These are phyloP conservation scores for Staphylotrichum longicolle DNA, from an alignment of 495 filamentous ascomycete genomes.

Conservation along the genomic window DNA sequence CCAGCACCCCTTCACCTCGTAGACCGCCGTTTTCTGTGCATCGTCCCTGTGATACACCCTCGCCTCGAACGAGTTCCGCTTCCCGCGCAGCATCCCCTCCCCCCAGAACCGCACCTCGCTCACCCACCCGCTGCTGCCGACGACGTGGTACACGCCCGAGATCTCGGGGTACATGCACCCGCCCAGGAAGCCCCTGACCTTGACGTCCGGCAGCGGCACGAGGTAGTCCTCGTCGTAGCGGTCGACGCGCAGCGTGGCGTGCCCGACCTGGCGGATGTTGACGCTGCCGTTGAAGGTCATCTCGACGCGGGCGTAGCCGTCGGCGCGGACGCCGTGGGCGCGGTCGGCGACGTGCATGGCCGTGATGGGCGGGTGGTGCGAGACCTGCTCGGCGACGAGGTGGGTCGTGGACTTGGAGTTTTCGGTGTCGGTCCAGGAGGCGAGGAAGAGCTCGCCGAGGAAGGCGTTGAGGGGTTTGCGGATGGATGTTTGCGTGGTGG, in stretches of 20 bases:
- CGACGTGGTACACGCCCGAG: slow-evolving; percentile 38
- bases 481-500: slow-evolving; percentile 22
- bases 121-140: slow-evolving; percentile 37
- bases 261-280: slow-evolving; percentile 78
- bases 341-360: slow-evolving; percentile 77
- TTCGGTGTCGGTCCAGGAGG: slow-evolving; percentile 68
- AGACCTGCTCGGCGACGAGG: slow-evolving; percentile 53
- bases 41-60: slow-evolving; percentile 26
- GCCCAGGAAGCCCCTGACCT: slow-evolving; percentile 43
- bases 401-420: slow-evolving; percentile 69
- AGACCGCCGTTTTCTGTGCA: slow-evolving; percentile 26
- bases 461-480: slow-evolving; percentile 45
- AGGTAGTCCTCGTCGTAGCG: slow-evolving; percentile 50
- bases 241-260: slow-evolving; percentile 57
- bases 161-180: slow-evolving; percentile 47
- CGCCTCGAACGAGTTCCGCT: slow-evolving; percentile 38
- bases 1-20: slow-evolving; percentile 41
- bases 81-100: slow-evolving; percentile 35
- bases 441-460: slow-evolving; percentile 47
- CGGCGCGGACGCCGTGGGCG: slow-evolving; percentile 69
- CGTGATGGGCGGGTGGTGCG: slow-evolving; percentile 85
- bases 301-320: slow-evolving; percentile 87
- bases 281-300: slow-evolving; percentile 78
- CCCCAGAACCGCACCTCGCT: slow-evolving; percentile 41
- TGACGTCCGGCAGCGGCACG: slow-evolving; percentile 46